Percentiles rank a stretch among this genome's conserved stretches.
Evolutionary conservation across 371 early-diverging fungal genomes (phyloP).

Genomic region (Mortierella sp.): DNA sequence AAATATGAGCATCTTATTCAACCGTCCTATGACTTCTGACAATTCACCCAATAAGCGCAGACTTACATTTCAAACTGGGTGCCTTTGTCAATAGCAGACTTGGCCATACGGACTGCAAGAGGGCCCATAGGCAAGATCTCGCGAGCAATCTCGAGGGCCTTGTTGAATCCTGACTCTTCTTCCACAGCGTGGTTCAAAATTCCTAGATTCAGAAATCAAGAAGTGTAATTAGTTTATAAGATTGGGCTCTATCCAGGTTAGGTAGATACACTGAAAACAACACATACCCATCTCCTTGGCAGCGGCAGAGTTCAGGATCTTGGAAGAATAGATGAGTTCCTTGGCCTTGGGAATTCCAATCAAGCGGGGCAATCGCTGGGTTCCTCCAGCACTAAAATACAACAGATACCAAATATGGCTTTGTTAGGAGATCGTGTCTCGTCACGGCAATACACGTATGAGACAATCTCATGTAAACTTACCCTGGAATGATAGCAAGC

Average conservation of each 20-base stretch:
- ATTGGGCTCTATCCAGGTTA: not conserved
- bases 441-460: not conserved
- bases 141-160: slow-evolving; percentile 85
- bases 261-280: not conserved
- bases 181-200: slow-evolving; percentile 85
- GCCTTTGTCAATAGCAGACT: slow-evolving; percentile 73
- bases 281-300: slow-evolving; percentile 74
- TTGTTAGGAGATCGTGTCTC: not conserved
- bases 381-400: slow-evolving; percentile 92
- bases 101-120: slow-evolving; percentile 78
- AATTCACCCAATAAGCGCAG: not conserved
- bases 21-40: not conserved
- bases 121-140: slow-evolving; percentile 91
- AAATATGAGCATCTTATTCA: not conserved
- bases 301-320: slow-evolving; percentile 71
- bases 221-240: not conserved
- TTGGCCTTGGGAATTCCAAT: slow-evolving; percentile 93
- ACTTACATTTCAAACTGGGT: slow-evolving; percentile 85
- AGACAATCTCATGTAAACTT: slow-evolving; percentile 13
- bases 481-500: slow-evolving; percentile 98
- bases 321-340: slow-evolving; percentile 92
- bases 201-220: slow-evolving; percentile 58
- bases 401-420: not conserved
- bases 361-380: slow-evolving; percentile 90
- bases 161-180: slow-evolving; percentile 76